Evolutionary conservation across 2,329 filamentous ascomycete genomes (phyloP).

Genomic region (Seiridium cupressi): DNA sequence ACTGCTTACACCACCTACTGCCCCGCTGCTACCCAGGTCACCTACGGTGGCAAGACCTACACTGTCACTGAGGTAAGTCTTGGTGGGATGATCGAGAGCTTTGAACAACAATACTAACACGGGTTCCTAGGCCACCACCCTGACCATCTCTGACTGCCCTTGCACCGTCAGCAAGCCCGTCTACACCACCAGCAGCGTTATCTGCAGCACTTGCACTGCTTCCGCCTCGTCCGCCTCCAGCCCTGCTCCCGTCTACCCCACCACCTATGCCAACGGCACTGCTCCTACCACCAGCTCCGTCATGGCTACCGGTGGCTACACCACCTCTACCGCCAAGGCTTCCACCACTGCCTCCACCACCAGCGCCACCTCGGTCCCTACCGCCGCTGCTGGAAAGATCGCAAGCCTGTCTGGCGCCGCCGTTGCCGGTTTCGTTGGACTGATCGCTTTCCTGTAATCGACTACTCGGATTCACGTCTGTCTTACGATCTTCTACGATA

Average conservation of each 20-base stretch:
- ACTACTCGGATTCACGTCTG: constrained; percentile 25
- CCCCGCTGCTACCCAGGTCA: constrained; percentile 63
- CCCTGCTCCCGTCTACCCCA: constrained; percentile 7
- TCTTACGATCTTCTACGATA: constrained; percentile 40
- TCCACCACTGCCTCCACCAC: constrained; percentile 34
- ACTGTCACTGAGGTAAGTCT: constrained; percentile 60
- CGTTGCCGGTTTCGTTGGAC: constrained; percentile 58
- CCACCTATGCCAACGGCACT: constrained; percentile 35
- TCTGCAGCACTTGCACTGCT: constrained; percentile 25
- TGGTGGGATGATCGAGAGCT: background rate
- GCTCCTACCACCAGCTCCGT: constrained; percentile 26
- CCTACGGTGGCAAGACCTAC: constrained; percentile 65
- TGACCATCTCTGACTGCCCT: constrained; percentile 71
- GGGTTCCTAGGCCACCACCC: constrained; percentile 54
- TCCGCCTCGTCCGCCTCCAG: background rate
- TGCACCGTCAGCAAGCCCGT: constrained; percentile 65
- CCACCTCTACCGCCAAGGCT: constrained; percentile 25
- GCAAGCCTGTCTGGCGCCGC: constrained; percentile 56
- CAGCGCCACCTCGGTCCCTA: constrained; percentile 38
- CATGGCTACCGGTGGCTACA: constrained; percentile 42
- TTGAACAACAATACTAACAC: constrained; percentile 24
- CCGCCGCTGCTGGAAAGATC: constrained; percentile 56
- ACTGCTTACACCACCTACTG: constrained; percentile 70
- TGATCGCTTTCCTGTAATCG: constrained; percentile 42
- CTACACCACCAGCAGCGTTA: constrained; percentile 47